Evolutionary conservation across 345 rosid genomes (phyloP).

Genomic region (Lagerstroemia speciosa): DNA sequence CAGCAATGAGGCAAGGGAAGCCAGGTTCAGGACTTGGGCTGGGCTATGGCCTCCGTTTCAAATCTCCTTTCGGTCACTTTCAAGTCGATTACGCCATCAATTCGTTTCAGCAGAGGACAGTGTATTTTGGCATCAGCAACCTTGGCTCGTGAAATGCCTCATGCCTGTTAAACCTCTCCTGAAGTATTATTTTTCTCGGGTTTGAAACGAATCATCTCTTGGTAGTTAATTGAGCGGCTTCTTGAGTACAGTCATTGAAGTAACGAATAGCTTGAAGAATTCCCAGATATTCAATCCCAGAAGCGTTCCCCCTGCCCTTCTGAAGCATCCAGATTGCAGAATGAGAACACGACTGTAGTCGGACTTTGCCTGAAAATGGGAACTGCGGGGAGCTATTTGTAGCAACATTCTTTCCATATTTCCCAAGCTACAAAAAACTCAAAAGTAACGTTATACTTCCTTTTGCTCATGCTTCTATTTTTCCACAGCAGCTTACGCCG

Average conservation of each 20-base stretch:
- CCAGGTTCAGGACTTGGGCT: slow-evolving; percentile 79
- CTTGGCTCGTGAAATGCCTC: slow-evolving; percentile 36
- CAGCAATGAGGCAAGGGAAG: slow-evolving; percentile 71
- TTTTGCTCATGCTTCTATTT: too few relatives aligned
- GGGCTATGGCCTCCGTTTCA: slow-evolving; percentile 22
- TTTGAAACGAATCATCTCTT: neutral
- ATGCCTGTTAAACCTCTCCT: neutral
- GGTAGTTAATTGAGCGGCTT: neutral
- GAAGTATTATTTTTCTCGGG: neutral
- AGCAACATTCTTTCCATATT: neutral
- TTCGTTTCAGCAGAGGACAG: slow-evolving; percentile 18
- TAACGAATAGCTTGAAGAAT: neutral
- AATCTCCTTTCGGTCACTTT: slow-evolving; percentile 18
- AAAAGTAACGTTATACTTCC: too few relatives aligned
- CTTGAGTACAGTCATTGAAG: neutral
- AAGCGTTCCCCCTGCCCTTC: too few relatives aligned
- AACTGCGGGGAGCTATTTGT: neutral
- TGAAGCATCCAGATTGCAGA: neutral
- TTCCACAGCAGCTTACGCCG: too few relatives aligned
- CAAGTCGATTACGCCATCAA: slow-evolving; percentile 19
- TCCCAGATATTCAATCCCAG: neutral
- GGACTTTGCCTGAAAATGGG: neutral
- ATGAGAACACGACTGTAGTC: neutral
- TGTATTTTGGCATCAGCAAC: slow-evolving; percentile 65
- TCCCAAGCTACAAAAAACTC: neutral